These are phyloP conservation scores for Linaria vulgaris DNA, from an alignment of 257 asterid genomes.

Conservation along the genomic window DNA sequence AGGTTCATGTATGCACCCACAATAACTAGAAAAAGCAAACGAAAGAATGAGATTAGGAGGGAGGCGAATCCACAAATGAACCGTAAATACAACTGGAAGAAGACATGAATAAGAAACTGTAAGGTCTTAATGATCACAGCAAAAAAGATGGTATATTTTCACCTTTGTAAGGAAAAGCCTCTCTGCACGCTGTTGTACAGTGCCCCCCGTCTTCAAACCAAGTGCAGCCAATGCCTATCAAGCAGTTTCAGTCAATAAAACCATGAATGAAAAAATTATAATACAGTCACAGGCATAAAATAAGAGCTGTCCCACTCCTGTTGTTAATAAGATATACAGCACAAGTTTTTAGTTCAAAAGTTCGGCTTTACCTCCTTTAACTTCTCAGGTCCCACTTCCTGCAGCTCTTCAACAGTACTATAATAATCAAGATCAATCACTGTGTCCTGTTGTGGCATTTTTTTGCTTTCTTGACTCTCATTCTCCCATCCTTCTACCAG, in stretches of 20 bases:
- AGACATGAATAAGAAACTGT: constrained; percentile 3
- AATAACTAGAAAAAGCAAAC: neutral
- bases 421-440: constrained; percentile 82
- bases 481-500: constrained; percentile 75
- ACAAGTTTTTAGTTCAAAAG: too few species aligned
- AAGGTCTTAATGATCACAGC: constrained; percentile 14
- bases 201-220: constrained; percentile 95
- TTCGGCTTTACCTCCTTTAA: constrained; percentile 69
- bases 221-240: constrained; percentile 77
- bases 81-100: constrained; percentile 7
- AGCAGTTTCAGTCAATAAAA: constrained; percentile 21
- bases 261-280: constrained; percentile 4
- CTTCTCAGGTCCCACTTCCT: constrained; percentile 84
- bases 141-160: constrained; percentile 20
- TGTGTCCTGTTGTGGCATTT: constrained; percentile 47
- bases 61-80: constrained; percentile 3
- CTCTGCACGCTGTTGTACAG: constrained; percentile 90
- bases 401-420: constrained; percentile 69
- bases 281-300: constrained; percentile 10
- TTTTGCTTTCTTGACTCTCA: constrained; percentile 62
- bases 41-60: neutral
- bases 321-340: neutral
- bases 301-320: constrained; percentile 6
- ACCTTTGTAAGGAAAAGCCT: constrained; percentile 93
- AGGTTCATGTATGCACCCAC: neutral